phyloP scores from a whole-genome alignment of 306 rosid genomes.

The Citrullus mucosospermus region DNA sequence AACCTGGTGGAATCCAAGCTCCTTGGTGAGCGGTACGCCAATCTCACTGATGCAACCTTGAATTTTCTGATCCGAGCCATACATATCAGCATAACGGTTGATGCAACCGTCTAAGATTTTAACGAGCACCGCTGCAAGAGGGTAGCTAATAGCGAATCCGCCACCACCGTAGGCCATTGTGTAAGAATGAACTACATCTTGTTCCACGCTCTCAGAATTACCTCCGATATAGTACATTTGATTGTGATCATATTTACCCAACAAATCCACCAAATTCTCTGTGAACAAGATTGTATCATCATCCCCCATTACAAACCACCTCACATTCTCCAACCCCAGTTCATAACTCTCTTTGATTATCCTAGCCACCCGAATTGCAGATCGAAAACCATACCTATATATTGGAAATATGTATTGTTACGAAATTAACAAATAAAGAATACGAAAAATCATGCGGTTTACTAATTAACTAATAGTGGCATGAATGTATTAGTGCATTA shows the following conservation, averaged over 20 bases:
- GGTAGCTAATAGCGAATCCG: constrained; percentile 64
- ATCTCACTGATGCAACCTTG: constrained; percentile 61
- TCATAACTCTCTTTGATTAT: constrained; percentile 68
- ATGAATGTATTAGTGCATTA: too few relatives aligned
- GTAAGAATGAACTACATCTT: constrained; percentile 40
- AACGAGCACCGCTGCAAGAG: constrained; percentile 45
- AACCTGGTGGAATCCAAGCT: constrained; percentile 82
- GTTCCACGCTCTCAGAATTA: constrained; percentile 72
- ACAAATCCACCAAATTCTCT: constrained; percentile 36
- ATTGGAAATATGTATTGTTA: neutral
- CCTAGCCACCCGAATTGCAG: constrained; percentile 53
- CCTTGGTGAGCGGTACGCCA: constrained; percentile 61
- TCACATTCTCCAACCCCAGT: constrained; percentile 33
- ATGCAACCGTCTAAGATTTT: constrained; percentile 59
- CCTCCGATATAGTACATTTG: constrained; percentile 75
- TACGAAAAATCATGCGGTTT: too few relatives aligned
- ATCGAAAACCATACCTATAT: constrained; percentile 35
- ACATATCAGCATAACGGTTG: constrained; percentile 35
- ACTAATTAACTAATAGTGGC: too few relatives aligned
- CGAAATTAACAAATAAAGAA: too few relatives aligned
- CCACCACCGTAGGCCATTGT: constrained; percentile 65
- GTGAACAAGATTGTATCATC: constrained; percentile 67
- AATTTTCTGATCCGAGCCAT: constrained; percentile 60
- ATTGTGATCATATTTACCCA: constrained; percentile 56
- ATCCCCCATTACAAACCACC: constrained; percentile 87